Percentiles rank a stretch among this genome's conserved stretches.
phyloP scores from a whole-genome alignment of 179 eudicot genomes.

The Gypsophila paniculata region DNA sequence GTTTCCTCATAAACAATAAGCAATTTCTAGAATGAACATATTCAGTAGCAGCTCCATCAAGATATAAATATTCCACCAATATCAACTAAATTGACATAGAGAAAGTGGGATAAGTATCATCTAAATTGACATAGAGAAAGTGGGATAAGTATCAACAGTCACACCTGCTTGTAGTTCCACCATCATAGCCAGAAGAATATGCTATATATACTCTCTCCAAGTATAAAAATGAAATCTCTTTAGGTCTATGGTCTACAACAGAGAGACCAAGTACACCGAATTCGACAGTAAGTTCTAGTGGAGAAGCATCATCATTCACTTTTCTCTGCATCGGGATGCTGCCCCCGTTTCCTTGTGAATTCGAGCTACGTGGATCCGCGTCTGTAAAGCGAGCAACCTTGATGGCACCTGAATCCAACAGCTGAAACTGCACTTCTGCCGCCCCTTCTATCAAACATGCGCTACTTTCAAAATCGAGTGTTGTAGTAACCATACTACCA shows the following conservation, averaged over 20 bases:
- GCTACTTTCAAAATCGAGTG: slow-evolving; percentile 52
- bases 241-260: slow-evolving; percentile 80
- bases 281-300: slow-evolving; percentile 75
- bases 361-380: slow-evolving; percentile 28
- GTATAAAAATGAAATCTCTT: slow-evolving; percentile 75
- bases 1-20: slow-evolving; percentile 10
- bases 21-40: background rate
- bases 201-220: slow-evolving; percentile 81
- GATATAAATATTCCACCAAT: background rate
- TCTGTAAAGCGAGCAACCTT: slow-evolving; percentile 73
- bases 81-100: background rate
- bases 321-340: slow-evolving; percentile 45
- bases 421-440: slow-evolving; percentile 47
- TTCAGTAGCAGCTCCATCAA: background rate
- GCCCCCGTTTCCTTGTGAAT: slow-evolving; percentile 45
- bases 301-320: slow-evolving; percentile 47
- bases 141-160: background rate
- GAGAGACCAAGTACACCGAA: slow-evolving; percentile 85
- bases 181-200: slow-evolving; percentile 82
- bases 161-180: slow-evolving; percentile 87
- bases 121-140: background rate
- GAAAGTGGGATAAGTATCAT: background rate
- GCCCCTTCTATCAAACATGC: slow-evolving; percentile 43
- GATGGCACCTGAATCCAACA: slow-evolving; percentile 51
- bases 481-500: slow-evolving; percentile 29